Conservation (phyloP, 495 filamentous ascomycete genomes). For the Neurospora discreta region DNA sequence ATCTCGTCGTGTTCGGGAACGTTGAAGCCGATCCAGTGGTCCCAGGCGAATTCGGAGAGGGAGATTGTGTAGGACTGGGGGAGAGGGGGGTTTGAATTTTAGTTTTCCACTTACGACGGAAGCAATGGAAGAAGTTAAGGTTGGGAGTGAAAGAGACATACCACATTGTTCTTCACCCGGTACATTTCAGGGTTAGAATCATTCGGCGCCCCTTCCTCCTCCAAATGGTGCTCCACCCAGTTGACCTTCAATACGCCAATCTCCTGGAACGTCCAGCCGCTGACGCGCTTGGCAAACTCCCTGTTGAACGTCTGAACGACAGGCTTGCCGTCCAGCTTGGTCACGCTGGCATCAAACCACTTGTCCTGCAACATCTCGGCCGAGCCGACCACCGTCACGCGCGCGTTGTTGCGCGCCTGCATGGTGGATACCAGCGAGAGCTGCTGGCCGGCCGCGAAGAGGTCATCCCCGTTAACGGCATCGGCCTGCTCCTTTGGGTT, state of each 20-base stretch:
- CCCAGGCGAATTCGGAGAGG: slow-evolving; percentile 67
- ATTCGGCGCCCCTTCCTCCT: slow-evolving; percentile 40
- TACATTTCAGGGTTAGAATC: slow-evolving; percentile 78
- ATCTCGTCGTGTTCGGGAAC: slow-evolving; percentile 57
- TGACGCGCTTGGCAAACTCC: slow-evolving; percentile 73
- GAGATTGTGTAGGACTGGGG: slow-evolving; percentile 75
- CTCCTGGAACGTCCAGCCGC: slow-evolving; percentile 90
- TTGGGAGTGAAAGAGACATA: slow-evolving; percentile 30
- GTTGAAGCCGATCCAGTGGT: slow-evolving; percentile 61
- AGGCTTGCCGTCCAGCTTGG: slow-evolving; percentile 37
- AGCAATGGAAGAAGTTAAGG: no score
- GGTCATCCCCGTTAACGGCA: slow-evolving; percentile 45
- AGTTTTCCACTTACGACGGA: not conserved
- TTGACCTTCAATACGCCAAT: slow-evolving; percentile 79
- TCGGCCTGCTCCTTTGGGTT: slow-evolving; percentile 82
- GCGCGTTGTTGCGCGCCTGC: slow-evolving; percentile 87
- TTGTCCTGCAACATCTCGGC: slow-evolving; percentile 76
- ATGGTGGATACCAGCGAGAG: slow-evolving; percentile 69
- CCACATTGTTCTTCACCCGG: slow-evolving; percentile 92
- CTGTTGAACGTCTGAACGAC: slow-evolving; percentile 60
- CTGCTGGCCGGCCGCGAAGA: slow-evolving; percentile 74
- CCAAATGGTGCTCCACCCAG: slow-evolving; percentile 68
- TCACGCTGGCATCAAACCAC: slow-evolving; percentile 81
- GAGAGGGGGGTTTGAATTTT: not conserved
- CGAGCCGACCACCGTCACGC: slow-evolving; percentile 77